These are phyloP conservation scores for Cornus suecica DNA, from an alignment of 148 eudicot species.

Conservation along the genomic window DNA sequence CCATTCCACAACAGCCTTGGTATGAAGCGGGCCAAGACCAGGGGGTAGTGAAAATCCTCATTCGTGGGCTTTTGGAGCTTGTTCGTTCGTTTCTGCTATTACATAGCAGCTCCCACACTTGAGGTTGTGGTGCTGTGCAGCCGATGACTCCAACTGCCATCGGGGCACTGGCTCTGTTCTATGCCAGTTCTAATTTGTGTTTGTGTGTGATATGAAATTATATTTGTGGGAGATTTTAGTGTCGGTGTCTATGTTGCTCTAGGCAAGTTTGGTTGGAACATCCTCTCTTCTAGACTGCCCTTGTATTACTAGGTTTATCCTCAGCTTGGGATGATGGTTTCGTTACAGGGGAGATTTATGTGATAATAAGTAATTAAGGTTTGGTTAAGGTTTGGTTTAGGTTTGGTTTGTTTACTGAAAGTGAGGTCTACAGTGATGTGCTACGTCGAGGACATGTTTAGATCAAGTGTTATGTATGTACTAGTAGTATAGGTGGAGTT, in stretches of 20 bases:
- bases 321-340: constrained; percentile 17
- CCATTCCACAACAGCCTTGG: constrained; percentile 92
- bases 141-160: constrained; percentile 27
- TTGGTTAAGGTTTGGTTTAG: too few relatives aligned
- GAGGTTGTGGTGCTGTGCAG: constrained; percentile 17
- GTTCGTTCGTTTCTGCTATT: constrained; percentile 6
- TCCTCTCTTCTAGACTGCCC: not conserved
- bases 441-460: too few relatives aligned
- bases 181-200: constrained; percentile 26
- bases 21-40: constrained; percentile 93
- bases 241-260: constrained; percentile 5
- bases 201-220: constrained; percentile 24
- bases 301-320: constrained; percentile 19
- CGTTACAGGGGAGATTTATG: constrained; percentile 4
- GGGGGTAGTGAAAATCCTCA: constrained; percentile 36
- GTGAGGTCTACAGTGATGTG: not conserved
- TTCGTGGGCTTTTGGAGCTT: constrained; percentile 23
- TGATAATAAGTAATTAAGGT: too few relatives aligned
- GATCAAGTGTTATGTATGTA: too few relatives aligned
- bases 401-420: not conserved
- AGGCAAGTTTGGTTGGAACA: constrained; percentile 15
- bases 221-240: constrained; percentile 17
- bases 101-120: not conserved
- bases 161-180: constrained; percentile 24
- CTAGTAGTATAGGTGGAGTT: too few relatives aligned